phyloP scores from a whole-genome alignment of 441 rosid species.

The Erodium texanum region DNA sequence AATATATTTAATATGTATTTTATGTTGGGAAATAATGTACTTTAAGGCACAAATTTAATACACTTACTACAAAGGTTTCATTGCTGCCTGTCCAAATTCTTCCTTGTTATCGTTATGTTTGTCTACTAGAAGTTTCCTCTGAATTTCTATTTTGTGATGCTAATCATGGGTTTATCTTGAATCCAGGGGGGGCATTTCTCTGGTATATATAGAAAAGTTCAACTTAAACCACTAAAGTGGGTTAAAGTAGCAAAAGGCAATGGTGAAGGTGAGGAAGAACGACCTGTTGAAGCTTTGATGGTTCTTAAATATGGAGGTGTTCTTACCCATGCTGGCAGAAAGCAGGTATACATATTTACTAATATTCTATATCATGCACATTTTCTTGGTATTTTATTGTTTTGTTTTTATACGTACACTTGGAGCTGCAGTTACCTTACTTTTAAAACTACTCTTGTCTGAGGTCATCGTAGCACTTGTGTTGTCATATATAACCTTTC shows the following conservation, averaged over 20 bases:
- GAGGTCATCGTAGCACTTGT: not conserved
- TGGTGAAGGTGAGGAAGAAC: constrained; percentile 94
- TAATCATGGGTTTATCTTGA: constrained; percentile 16
- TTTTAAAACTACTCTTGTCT: not conserved
- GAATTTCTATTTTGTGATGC: not conserved
- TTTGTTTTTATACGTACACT: not conserved
- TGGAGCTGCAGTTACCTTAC: not conserved
- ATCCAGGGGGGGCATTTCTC: constrained; percentile 98
- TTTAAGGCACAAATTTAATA: not conserved
- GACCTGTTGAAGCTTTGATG: constrained; percentile 95
- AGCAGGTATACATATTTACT: constrained; percentile 58
- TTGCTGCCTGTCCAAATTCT: not conserved
- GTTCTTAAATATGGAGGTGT: constrained; percentile 99
- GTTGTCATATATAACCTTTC: constrained; percentile 1
- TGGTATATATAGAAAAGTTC: constrained; percentile 99
- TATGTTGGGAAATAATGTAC: not conserved
- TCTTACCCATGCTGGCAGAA: constrained; percentile 99
- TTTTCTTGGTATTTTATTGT: not conserved
- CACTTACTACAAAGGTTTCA: not conserved
- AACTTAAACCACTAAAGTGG: constrained; percentile 95
- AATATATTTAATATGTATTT: not conserved
- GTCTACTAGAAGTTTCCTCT: not conserved
- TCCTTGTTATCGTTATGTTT: not conserved
- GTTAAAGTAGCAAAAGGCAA: constrained; percentile 56
- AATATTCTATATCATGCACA: constrained; percentile 3